Conservation (phyloP, 2,329 filamentous ascomycete species). For the Parasarocladium wereldwijsianum region DNA sequence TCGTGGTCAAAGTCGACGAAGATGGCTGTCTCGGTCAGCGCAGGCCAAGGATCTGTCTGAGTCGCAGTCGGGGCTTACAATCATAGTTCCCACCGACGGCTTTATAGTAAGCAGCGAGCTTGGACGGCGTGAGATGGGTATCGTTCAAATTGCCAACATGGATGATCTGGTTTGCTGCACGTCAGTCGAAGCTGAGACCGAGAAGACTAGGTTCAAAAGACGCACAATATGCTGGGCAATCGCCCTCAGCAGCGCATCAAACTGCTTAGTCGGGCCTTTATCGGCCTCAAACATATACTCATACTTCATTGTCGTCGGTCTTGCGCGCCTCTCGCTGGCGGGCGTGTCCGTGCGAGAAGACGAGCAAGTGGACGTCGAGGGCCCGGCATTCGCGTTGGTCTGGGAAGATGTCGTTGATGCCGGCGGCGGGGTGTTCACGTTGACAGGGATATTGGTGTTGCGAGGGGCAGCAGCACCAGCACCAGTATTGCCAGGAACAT, state of each 20-base stretch:
- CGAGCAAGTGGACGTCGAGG: too few relatives aligned
- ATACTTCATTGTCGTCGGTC: constrained; percentile 27
- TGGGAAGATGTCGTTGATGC: too few relatives aligned
- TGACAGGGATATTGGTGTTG: too few relatives aligned
- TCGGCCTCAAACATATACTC: constrained; percentile 53
- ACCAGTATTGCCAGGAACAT: too few relatives aligned
- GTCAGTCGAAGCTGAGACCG: background rate
- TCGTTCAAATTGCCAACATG: constrained; percentile 43
- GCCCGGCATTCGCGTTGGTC: too few relatives aligned
- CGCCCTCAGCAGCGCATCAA: constrained; percentile 53
- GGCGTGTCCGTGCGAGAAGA: too few relatives aligned
- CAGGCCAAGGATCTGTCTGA: background rate
- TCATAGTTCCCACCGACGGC: constrained; percentile 64
- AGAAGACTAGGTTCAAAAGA: constrained; percentile 6
- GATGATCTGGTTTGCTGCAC: constrained; percentile 25
- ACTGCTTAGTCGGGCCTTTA: constrained; percentile 51
- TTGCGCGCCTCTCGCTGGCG: too few relatives aligned
- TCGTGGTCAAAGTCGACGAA: constrained; percentile 62
- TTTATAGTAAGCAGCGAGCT: constrained; percentile 65
- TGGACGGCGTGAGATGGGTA: constrained; percentile 44
- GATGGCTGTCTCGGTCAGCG: constrained; percentile 32
- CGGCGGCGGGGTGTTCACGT: too few relatives aligned
- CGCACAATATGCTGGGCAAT: constrained; percentile 59
- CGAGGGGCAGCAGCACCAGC: too few relatives aligned
- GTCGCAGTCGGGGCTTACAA: constrained; percentile 21